Evolutionary conservation across 495 filamentous ascomycete species (phyloP).

Genomic region (Aspergillus homomorphus): DNA sequence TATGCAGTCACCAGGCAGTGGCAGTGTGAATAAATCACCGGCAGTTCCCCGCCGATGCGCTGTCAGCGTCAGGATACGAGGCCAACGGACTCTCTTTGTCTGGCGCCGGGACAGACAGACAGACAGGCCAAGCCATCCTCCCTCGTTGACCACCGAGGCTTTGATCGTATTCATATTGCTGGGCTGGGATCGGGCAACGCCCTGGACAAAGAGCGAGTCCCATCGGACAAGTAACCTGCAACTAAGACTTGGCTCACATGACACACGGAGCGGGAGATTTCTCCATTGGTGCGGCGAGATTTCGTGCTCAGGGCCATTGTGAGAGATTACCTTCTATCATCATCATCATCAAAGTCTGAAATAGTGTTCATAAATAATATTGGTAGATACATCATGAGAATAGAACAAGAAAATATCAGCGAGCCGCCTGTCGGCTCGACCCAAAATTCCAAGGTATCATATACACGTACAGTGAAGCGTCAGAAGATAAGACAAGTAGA

Average conservation of each 20-base stretch:
- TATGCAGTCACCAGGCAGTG: background rate
- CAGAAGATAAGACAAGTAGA: conserved; percentile 18
- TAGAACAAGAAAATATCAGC: conserved; percentile 10
- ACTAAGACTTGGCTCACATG: background rate
- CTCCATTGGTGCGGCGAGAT: background rate
- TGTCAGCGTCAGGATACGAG: no score
- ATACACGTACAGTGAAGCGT: conserved; percentile 26
- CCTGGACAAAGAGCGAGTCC: background rate
- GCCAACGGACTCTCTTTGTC: no score
- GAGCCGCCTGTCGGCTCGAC: conserved; percentile 7
- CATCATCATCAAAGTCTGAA: background rate
- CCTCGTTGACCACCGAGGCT: no score
- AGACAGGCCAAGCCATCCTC: no score
- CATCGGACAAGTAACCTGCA: background rate
- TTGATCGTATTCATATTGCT: no score
- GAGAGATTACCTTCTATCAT: background rate
- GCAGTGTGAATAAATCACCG: no score
- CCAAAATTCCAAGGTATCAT: conserved; percentile 27
- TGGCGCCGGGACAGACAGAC: no score
- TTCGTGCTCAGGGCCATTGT: background rate
- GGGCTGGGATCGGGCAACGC: background rate
- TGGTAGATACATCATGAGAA: conserved; percentile 14
- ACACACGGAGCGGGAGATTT: background rate
- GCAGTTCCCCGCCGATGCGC: no score
- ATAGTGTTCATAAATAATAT: background rate